phyloP scores from a whole-genome alignment of 2,329 filamentous ascomycete genomes.

The Tolypocladium pustulatum region DNA sequence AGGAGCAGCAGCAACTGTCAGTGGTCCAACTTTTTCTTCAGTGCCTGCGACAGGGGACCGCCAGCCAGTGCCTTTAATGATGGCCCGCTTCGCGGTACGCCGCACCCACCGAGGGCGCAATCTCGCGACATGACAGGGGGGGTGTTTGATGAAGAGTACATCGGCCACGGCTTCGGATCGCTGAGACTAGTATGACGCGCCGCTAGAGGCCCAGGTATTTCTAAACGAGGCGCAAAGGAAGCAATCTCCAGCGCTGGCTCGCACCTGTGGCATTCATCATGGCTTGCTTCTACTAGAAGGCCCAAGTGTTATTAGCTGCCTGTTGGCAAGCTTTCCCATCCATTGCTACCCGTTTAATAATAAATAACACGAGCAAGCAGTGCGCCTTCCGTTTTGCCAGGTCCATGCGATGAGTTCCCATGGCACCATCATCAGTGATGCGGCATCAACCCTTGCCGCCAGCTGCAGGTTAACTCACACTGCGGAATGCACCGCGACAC shows the following conservation, averaged over 20 bases:
- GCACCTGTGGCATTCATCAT: neutral
- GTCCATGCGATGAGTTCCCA: neutral
- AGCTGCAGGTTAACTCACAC: neutral
- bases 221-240: neutral
- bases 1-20: too few species aligned
- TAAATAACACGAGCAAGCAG: too few species aligned
- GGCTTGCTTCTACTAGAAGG: neutral
- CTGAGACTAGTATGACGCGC: neutral
- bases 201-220: neutral
- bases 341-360: neutral
- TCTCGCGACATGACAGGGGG: neutral
- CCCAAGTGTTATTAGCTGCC: neutral
- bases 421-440: neutral
- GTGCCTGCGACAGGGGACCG: neutral
- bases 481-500: neutral
- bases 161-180: neutral
- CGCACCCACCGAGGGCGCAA: neutral
- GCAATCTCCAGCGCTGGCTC: neutral
- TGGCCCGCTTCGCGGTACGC: slow-evolving; percentile 2
- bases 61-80: slow-evolving; percentile 3
- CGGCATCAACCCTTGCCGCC: neutral
- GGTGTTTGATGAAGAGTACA: neutral
- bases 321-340: neutral
- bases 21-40: neutral
- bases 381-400: neutral